A percentile compares a stretch with the other conserved stretches of the same genome.
Evolutionary conservation across 1,284 basidiomycete species (phyloP).

Genomic region (Irpex sp.): DNA sequence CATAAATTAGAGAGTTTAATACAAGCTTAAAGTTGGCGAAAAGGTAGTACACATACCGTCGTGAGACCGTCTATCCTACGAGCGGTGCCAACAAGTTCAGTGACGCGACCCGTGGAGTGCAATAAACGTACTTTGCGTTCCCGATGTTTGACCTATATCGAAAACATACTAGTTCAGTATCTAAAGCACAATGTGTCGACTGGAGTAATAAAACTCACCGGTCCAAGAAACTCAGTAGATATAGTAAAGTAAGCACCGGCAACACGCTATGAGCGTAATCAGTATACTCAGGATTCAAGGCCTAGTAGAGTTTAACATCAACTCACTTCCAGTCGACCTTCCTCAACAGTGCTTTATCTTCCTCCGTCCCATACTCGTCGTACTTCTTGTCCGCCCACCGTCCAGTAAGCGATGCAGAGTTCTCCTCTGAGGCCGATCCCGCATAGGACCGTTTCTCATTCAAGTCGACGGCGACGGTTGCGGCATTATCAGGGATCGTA

Average conservation of each 20-base stretch:
- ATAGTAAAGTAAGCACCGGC: slow-evolving; percentile 54
- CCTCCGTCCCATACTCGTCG: not conserved
- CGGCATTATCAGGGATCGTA: not conserved
- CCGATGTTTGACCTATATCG: slow-evolving; percentile 52
- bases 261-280: slow-evolving; percentile 24
- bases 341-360: not conserved
- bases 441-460: not conserved
- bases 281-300: not conserved
- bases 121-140: slow-evolving; percentile 48
- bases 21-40: not conserved
- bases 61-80: slow-evolving; percentile 19
- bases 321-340: not conserved
- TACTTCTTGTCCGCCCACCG: not conserved
- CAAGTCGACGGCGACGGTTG: not conserved
- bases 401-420: not conserved
- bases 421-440: not conserved
- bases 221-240: slow-evolving; percentile 66
- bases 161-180: not conserved
- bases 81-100: not conserved
- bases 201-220: slow-evolving; percentile 6
- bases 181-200: not conserved
- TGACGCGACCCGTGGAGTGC: not conserved
- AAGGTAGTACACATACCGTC: not conserved
- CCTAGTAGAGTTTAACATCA: not conserved
- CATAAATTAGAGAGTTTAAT: not conserved